phyloP scores from a whole-genome alignment of 805 yeast genomes.

The Peterozyma xylosa region DNA sequence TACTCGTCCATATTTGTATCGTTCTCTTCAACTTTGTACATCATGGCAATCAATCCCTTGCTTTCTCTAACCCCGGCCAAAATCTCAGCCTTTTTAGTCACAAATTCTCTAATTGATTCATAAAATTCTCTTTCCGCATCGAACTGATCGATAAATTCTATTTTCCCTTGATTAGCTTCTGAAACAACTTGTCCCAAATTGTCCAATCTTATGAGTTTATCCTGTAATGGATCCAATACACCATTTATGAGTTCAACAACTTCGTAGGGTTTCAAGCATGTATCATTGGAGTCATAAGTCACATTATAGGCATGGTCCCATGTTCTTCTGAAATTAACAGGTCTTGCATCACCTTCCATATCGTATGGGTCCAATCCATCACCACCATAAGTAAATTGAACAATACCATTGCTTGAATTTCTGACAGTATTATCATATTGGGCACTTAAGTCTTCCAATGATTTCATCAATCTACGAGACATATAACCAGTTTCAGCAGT shows the following conservation, averaged over 20 bases:
- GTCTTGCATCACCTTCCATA: slow-evolving; percentile 98
- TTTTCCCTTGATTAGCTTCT: slow-evolving; percentile 34
- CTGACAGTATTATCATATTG: slow-evolving; percentile 93
- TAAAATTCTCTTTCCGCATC: slow-evolving; percentile 89
- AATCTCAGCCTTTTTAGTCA: slow-evolving; percentile 44
- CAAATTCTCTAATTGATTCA: slow-evolving; percentile 61
- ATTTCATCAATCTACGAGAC: slow-evolving; percentile 97
- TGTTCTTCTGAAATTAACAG: slow-evolving; percentile 87
- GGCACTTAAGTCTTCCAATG: slow-evolving; percentile 90
- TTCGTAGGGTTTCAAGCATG: slow-evolving; percentile 64
- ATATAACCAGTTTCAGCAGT: slow-evolving; percentile 99
- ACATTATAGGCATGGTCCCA: slow-evolving; percentile 89
- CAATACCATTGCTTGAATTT: slow-evolving; percentile 92
- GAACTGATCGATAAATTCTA: slow-evolving; percentile 69
- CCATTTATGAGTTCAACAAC: slow-evolving; percentile 46
- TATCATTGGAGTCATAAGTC: slow-evolving; percentile 49
- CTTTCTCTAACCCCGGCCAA: slow-evolving; percentile 51
- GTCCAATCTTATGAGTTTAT: slow-evolving; percentile 56
- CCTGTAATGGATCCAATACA: slow-evolving; percentile 55
- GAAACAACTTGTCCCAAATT: slow-evolving; percentile 54
- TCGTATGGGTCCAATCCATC: slow-evolving; percentile 97
- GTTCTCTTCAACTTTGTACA: slow-evolving; percentile 2
- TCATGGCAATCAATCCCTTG: slow-evolving; percentile 34
- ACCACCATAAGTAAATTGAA: slow-evolving; percentile 97
- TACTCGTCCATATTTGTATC: slow-evolving; percentile 22